Conservation (phyloP, 805 yeast genomes). For the Pichia manshurica region DNA sequence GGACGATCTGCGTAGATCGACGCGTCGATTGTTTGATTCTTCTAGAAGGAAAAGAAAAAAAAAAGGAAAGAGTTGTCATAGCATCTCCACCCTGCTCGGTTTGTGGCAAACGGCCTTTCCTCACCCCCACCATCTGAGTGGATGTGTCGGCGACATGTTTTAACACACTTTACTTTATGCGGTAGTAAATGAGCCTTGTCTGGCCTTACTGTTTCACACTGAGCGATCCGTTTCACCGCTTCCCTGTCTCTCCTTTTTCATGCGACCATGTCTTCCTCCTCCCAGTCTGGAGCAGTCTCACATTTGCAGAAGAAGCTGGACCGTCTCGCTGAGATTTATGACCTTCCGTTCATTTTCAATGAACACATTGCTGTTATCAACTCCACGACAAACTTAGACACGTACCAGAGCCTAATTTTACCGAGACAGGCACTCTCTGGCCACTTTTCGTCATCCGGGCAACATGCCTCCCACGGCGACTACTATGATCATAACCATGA, state of each 20-base stretch:
- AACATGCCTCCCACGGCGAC: too few relatives aligned
- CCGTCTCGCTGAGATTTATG: slow-evolving; percentile 19
- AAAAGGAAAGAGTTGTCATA: too few relatives aligned
- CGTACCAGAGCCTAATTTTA: slow-evolving; percentile 22
- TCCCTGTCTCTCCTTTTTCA: not conserved
- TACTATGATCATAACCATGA: slow-evolving; percentile 8
- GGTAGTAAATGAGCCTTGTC: too few relatives aligned
- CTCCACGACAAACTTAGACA: slow-evolving; percentile 18
- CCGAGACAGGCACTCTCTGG: slow-evolving; percentile 13
- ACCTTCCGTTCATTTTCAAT: slow-evolving; percentile 18
- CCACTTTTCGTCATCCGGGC: slow-evolving; percentile 7
- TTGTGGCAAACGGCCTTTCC: too few relatives aligned
- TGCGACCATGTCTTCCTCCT: not conserved
- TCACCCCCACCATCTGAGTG: too few relatives aligned
- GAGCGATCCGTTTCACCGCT: not conserved
- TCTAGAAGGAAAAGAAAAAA: too few relatives aligned
- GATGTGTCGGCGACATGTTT: too few relatives aligned
- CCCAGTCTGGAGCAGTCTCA: not conserved
- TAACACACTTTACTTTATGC: too few relatives aligned
- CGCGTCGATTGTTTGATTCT: too few relatives aligned
- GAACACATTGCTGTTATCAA: slow-evolving; percentile 16
- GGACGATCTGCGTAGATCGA: too few relatives aligned
- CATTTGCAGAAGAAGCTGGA: slow-evolving; percentile 17
- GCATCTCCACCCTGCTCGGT: too few relatives aligned
- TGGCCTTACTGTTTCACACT: too few relatives aligned